Percentiles rank a stretch among this genome's conserved stretches.
Evolutionary conservation across 495 filamentous ascomycete genomes (phyloP).

Genomic region (Lindgomyces ingoldianus): DNA sequence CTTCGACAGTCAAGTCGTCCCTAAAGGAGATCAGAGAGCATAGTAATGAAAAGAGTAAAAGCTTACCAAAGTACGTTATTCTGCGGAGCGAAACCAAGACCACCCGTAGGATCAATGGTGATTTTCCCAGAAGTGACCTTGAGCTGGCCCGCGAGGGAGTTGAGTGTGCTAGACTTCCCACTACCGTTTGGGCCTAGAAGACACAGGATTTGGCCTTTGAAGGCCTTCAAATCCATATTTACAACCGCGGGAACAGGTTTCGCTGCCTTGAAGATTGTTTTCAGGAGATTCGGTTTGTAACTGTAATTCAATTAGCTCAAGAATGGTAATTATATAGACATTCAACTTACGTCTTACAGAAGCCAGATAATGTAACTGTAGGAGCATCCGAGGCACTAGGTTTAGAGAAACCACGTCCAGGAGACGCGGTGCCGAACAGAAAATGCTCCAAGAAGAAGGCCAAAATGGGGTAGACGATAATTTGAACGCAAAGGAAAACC

Average conservation of each 20-base stretch:
- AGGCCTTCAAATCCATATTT: slow-evolving; percentile 60
- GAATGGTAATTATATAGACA: too few species aligned
- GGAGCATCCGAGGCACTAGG: background rate
- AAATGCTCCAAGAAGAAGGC: slow-evolving; percentile 68
- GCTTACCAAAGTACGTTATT: slow-evolving; percentile 24
- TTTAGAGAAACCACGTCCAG: slow-evolving; percentile 52
- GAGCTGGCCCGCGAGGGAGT: slow-evolving; percentile 77
- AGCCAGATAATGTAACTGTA: slow-evolving; percentile 61
- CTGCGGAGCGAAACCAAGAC: slow-evolving; percentile 75
- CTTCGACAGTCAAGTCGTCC: slow-evolving; percentile 74
- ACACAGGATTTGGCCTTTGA: slow-evolving; percentile 75
- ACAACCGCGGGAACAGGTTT: slow-evolving; percentile 11
- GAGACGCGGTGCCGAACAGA: slow-evolving; percentile 73
- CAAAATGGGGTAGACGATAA: slow-evolving; percentile 68
- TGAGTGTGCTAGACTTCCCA: slow-evolving; percentile 71
- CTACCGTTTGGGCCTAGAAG: slow-evolving; percentile 83
- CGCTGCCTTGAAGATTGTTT: background rate
- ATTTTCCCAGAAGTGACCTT: slow-evolving; percentile 71
- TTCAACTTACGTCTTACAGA: slow-evolving; percentile 73
- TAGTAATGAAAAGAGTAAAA: too few species aligned
- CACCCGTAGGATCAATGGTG: slow-evolving; percentile 67
- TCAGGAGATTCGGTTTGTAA: background rate
- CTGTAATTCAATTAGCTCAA: too few species aligned
- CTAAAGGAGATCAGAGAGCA: too few species aligned
- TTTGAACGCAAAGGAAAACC: slow-evolving; percentile 70